Evolutionary conservation across 345 rosid genomes (phyloP), one percentile per base, ranked within the genome.

Genomic region (Populus pruinosa): DNA sequence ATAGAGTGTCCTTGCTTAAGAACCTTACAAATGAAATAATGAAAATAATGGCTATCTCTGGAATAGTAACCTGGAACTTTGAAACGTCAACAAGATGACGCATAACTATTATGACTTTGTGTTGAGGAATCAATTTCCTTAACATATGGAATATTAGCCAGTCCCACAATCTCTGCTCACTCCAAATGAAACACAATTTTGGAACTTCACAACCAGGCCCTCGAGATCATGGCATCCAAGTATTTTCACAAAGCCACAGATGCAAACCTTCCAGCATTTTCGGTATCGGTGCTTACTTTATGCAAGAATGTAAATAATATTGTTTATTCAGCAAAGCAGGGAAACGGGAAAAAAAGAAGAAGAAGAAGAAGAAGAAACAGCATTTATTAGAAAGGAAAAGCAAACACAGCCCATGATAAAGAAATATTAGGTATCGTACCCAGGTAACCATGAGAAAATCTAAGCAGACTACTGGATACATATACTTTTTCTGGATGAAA

Each of bases 211-310:
- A 77, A 93, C 92, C 86, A 95, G 79, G 77, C 93, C 98, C 82
- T 93, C 99, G 68, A 95, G 84, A 84, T 92, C 99, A 87, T 91
- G 94, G 98, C 99, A 95, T 70, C 98, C 98, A 77, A 95, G 92
- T 84, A 96, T 91, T 88, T 88, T 93, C 96, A 77, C 96, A 95
- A 82, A 95, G 93, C 98, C 99, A 95, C 93, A 78, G 97, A 88
- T 69, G 98, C 94, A 91, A 92, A 95, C 86, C 99, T 87, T 84
- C 99, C 99, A 83, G 98, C 91, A 86, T 91, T 95, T 86, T 95
- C 98, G 73, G 80, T 64, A 93, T 94, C 63, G 99, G 91, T 77
- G 88, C 86, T 88, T 95, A 98, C 98, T 95, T 89, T 77, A 90
- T 77, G 79, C 75, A 77, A 82, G 78, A 82, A 77, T 75, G 72